Conservation (phyloP, 441 rosid species). For the Pelargonium fulgidum region DNA sequence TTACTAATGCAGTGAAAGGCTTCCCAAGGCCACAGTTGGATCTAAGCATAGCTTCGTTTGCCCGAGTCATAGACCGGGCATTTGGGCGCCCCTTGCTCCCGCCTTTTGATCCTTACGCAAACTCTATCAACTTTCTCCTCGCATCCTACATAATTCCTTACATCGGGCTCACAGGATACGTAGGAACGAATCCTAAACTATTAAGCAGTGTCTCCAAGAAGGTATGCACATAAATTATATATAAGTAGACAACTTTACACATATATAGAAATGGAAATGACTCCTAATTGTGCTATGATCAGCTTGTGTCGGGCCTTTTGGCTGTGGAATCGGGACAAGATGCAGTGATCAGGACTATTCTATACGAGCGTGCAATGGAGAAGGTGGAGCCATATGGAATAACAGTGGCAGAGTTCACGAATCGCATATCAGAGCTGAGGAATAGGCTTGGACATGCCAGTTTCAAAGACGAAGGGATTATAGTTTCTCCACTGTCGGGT, state of each 20-base stretch:
- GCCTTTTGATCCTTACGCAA: conserved; percentile 72
- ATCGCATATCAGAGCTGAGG: conserved; percentile 49
- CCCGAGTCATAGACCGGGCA: conserved; percentile 49
- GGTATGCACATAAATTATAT: conserved; percentile 24
- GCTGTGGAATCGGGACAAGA: conserved; percentile 86
- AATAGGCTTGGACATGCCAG: conserved; percentile 47
- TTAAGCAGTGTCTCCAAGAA: conserved; percentile 34
- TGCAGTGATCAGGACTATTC: conserved; percentile 56
- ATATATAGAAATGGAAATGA: background rate
- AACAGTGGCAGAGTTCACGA: conserved; percentile 61
- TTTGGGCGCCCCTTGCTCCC: conserved; percentile 44
- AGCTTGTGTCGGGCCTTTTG: conserved; percentile 75
- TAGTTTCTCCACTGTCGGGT: conserved; percentile 32
- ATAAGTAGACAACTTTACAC: background rate
- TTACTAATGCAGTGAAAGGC: conserved; percentile 53
- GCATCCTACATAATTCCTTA: conserved; percentile 74
- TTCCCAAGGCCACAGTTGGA: conserved; percentile 76
- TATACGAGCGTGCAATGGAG: conserved; percentile 35
- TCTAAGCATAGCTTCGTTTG: conserved; percentile 53
- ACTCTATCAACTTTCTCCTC: conserved; percentile 51
- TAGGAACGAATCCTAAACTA: conserved; percentile 68
- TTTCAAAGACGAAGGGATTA: conserved; percentile 62
- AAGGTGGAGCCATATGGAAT: conserved; percentile 46
- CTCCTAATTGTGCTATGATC: conserved; percentile 5
- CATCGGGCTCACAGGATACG: conserved; percentile 78